phyloP scores from a whole-genome alignment of 257 asterid species.

The Buddleja alternifolia region DNA sequence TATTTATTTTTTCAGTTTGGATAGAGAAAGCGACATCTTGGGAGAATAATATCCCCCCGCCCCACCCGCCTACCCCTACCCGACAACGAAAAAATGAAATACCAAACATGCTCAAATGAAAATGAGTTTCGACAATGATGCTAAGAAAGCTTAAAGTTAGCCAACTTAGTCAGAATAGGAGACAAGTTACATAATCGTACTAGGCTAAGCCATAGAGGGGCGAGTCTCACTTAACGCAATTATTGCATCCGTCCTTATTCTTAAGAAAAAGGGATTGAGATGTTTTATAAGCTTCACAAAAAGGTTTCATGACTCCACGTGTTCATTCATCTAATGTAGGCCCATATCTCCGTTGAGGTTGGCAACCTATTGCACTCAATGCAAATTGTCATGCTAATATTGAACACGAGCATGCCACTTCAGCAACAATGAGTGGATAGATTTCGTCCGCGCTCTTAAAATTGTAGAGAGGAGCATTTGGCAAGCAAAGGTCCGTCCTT shows the following conservation, averaged over 20 bases:
- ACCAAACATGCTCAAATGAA: too few species aligned
- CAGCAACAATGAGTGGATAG: slow-evolving; percentile 23
- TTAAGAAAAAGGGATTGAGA: slow-evolving; percentile 12
- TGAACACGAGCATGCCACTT: slow-evolving; percentile 23
- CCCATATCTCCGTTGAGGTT: slow-evolving; percentile 19
- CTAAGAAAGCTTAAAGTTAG: background rate
- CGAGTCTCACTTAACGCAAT: slow-evolving; percentile 7
- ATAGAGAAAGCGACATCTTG: too few species aligned
- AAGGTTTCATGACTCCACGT: background rate
- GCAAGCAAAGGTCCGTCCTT: slow-evolving; percentile 20
- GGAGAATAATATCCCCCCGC: too few species aligned
- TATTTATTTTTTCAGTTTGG: too few species aligned
- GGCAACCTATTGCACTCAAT: slow-evolving; percentile 20
- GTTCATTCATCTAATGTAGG: slow-evolving; percentile 22
- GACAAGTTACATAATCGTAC: slow-evolving; percentile 15
- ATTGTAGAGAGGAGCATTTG: slow-evolving; percentile 9
- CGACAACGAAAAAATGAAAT: too few species aligned
- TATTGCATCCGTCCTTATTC: background rate
- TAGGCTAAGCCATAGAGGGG: slow-evolving; percentile 21
- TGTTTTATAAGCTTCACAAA: slow-evolving; percentile 14
- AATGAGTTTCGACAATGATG: too few species aligned
- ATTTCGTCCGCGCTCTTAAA: background rate
- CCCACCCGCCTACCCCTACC: too few species aligned
- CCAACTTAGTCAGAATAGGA: slow-evolving; percentile 8
- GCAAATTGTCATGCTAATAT: slow-evolving; percentile 17